Evolutionary conservation across 2,329 filamentous ascomycete genomes (phyloP).

Genomic region (Blastomyces gilchristii): DNA sequence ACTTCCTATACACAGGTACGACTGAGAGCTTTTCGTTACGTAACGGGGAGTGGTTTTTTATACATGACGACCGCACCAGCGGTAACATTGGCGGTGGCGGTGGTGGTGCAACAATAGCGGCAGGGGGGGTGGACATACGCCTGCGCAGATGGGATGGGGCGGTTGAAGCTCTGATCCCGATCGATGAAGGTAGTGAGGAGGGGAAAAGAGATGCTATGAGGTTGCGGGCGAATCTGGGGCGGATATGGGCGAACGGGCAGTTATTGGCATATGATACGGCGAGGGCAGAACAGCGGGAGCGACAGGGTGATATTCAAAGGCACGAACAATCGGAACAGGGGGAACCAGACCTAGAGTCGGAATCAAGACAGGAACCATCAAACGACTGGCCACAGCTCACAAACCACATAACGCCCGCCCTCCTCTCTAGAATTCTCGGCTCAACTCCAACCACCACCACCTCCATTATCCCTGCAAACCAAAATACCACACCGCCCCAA

Average conservation of each 20-base stretch:
- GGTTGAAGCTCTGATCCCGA: slow-evolving; percentile 27
- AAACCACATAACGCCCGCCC: slow-evolving; percentile 37
- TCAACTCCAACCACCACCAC: slow-evolving; percentile 13
- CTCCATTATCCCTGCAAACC: background rate
- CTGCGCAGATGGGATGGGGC: slow-evolving; percentile 46
- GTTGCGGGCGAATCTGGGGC: slow-evolving; percentile 47
- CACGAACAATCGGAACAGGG: slow-evolving; percentile 16
- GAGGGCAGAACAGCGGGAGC: slow-evolving; percentile 18
- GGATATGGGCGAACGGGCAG: slow-evolving; percentile 44
- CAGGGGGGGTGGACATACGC: slow-evolving; percentile 34
- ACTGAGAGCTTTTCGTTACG: slow-evolving; percentile 50
- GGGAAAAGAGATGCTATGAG: slow-evolving; percentile 41
- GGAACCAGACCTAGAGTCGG: slow-evolving; percentile 15
- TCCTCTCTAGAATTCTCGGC: slow-evolving; percentile 44
- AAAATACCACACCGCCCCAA: background rate
- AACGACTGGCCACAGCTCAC: slow-evolving; percentile 47
- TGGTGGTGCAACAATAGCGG: slow-evolving; percentile 16
- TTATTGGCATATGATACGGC: slow-evolving; percentile 32
- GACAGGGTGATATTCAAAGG: slow-evolving; percentile 18
- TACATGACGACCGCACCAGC: slow-evolving; percentile 24
- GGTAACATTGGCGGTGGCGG: slow-evolving; percentile 6
- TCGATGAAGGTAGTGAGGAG: slow-evolving; percentile 25
- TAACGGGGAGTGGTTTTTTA: slow-evolving; percentile 52
- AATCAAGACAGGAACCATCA: slow-evolving; percentile 15
- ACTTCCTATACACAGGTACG: slow-evolving; percentile 52